phyloP scores from a whole-genome alignment of 306 rosid genomes.

The Alnus glutinosa region DNA sequence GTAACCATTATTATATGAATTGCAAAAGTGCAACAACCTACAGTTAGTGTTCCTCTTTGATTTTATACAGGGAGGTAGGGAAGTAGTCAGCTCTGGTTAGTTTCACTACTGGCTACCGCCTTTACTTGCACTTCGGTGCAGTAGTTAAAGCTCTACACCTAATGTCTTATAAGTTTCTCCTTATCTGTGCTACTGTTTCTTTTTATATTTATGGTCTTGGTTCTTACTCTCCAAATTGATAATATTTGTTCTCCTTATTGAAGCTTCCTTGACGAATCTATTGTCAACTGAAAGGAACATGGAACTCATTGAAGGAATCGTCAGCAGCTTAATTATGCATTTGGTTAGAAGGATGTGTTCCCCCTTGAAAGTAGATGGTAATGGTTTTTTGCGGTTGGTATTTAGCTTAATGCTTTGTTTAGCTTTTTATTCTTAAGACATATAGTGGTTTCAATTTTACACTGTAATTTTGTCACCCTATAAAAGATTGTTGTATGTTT shows the following conservation, averaged over 20 bases:
- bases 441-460: not conserved
- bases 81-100: not conserved
- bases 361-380: constrained; percentile 63
- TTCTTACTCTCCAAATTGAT: not conserved
- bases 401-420: constrained; percentile 8
- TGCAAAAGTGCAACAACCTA: not conserved
- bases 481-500: not conserved
- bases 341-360: constrained; percentile 64
- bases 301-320: constrained; percentile 67
- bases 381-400: not conserved
- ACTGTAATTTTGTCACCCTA: not conserved
- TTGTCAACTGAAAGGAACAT: constrained; percentile 45
- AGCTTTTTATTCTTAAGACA: not conserved
- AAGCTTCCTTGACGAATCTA: constrained; percentile 72
- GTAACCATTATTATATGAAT: not conserved
- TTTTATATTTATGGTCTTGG: not conserved
- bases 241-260: constrained; percentile 26
- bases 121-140: not conserved
- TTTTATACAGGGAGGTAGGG: not conserved
- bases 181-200: not conserved
- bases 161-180: not conserved
- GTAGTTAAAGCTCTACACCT: not conserved
- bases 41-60: not conserved
- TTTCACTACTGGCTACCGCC: not conserved
- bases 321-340: constrained; percentile 66